Base-by-base conservation (phyloP, 2,329 filamentous ascomycete species). In the Fusarium neocosmosporiellum region DNA sequence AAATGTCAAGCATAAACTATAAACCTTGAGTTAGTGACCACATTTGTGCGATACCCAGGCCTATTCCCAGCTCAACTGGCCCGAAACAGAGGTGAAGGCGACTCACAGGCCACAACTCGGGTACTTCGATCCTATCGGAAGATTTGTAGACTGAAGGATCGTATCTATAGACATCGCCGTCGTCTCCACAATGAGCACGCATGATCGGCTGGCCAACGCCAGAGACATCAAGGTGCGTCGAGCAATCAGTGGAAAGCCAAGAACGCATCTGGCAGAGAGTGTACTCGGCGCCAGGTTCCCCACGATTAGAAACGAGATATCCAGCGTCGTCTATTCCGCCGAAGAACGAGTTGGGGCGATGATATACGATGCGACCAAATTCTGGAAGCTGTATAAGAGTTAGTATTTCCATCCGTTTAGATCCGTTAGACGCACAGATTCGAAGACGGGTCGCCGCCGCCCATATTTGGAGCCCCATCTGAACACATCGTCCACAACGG, bases 201-300 rank as follows among this genome's bases (percentile, higher is more conserved):
- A 55, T 55, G 1, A 34, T 16, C 11, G 50, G 31, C 31, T 33
- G 11, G 3, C 13, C 10, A 55, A n/a, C 5, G 13, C 13, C 31
- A 36, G 9, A 55, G 22, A 34, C 31, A 4, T 24, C 3, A 11
- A 55, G 27, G 8, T 16, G 14, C 1, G 50, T 34, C 11, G 50
- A 55, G n/a, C 50, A 55, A 10, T 33, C 31, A 6, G 50, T 55
- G 2, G 50, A 55, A 55, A 55, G 50, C 50, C 50, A 55, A 16
- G 29, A 33, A 10, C 27, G 50, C n/a, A 34, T 16, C 8, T 55
- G 27, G 20, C 31, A 55, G 31, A 55, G 13, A 16, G 29, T 24
- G 14, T 55, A 55, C 10, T 55, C 4, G 22, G 20, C 43, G 14
- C 8, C 22, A 18, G 41, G 39, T 22, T 14, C 6, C 1, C 1